Evolutionary conservation across 352 stramenopile genomes (phyloP), one percentile per base, ranked within the genome.

Genomic region (Phytophthora tubulina): DNA sequence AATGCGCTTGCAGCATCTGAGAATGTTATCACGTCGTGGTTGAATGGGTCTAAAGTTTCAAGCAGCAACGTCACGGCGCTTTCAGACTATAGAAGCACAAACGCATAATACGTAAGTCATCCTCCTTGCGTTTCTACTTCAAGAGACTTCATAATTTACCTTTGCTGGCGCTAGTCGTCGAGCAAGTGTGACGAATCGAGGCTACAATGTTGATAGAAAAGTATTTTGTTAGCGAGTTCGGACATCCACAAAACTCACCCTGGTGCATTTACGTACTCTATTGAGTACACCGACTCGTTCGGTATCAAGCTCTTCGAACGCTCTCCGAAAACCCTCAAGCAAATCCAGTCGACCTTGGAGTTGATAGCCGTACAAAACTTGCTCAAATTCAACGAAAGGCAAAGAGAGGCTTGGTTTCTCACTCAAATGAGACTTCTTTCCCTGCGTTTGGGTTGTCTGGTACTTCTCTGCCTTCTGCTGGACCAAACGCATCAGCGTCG

Each of bases 21-120:
- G 66, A 94, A 96, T 4, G 85, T 95, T 51, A 95, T 72, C n/a
- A 85, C 74, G 60, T 94, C 81, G 73, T 93, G 81, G 30, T 82
- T 70, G 30, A 85, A 88, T 4, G 88, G 88, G 63, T 95, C 88
- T 32, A 92, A 70, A 6, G 65, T 73, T 17, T 86, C 75, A 3
- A 95, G 17, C 6, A 95, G 65, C 9, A 61, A 73, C 42, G 76
- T 71, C 17, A 91, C 62, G 32, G 74, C 67, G 7, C 60, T 70
- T n/a, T 87, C 73, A 7, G 72, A 60, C 78, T 86, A 52, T 57
- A 35, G 3, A 10, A 46, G 59, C 17, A 50, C 10, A 41, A 59
- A 38, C 39, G n/a, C 13, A n/a, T n/a, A 39, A 42, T 4, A 32
- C 1, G 32, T 60, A 31, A 70, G 21, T 48, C 6, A 48, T 51